Base-by-base conservation (phyloP, 2,329 filamentous ascomycete species). In the Clarireedia sp. region DNA sequence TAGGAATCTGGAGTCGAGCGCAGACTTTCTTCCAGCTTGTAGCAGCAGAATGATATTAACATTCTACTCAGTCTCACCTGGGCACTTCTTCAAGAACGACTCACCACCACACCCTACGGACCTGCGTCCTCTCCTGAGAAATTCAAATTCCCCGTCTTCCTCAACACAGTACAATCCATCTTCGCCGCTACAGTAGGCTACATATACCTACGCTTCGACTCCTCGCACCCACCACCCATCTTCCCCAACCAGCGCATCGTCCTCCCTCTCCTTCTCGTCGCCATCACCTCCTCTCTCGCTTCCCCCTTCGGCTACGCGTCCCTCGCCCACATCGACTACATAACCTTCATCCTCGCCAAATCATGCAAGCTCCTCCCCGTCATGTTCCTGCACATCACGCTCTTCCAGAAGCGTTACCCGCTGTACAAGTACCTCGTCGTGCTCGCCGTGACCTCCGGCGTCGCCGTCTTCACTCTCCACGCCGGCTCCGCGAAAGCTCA, bases 331-430 rank as follows among this genome's bases (percentile, higher is more conserved):
- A 90, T 97, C 72, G 94, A 97, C 80, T 97, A 97, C 74, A 89
- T 97, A 67, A 96, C 94, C 29, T 97, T 95, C 74, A 89, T 96
- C 64, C 86, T 99, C 43, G 92, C 94, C 64, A 97, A 99, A 74
- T 91, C 87, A 65, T 99, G 94, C 85, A 99, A 99, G 76, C 81
- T 99, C 19, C 83, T 99, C n/a, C 94, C 94, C 2, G 94, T 99
- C 67, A 97, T 99, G 94, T 85, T 94, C 67, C 80, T 99, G 41
- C 92, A 99, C 75, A 82, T 97, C 67, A 92, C 90, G 45, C 73
- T 99, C 47, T 99, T 96, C 77, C 85, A 86, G 58, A 87, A 86
- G 67, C 79, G 85, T 48, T 99, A 96, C 72, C 92, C 94, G 1
- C 77, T 96, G 46, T 96, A 96, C 78, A 99, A 99, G 75, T 99